Evolutionary conservation across 768 basidiomycete genomes (phyloP).

Genomic region (Suillus ampliporus): DNA sequence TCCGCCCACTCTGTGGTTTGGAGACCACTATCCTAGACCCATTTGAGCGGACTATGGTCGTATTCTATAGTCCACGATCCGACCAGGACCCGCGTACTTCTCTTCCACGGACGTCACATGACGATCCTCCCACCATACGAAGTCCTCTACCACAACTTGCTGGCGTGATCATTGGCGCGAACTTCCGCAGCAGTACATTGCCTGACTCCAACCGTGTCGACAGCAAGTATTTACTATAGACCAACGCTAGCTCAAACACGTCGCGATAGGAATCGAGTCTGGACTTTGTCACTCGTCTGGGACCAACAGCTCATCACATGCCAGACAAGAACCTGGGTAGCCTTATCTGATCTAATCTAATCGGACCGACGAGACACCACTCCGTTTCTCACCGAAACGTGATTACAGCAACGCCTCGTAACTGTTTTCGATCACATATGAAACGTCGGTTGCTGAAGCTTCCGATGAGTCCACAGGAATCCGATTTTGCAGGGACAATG

Average conservation of each 20-base stretch:
- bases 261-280: neutral
- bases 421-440: slow-evolving; percentile 2
- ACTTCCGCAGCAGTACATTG: neutral
- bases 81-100: neutral
- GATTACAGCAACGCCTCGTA: neutral
- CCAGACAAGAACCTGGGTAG: neutral
- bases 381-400: neutral
- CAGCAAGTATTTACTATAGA: neutral
- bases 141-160: no score
- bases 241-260: neutral
- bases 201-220: neutral
- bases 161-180: neutral
- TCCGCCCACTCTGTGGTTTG: no score
- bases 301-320: neutral
- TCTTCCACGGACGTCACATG: neutral
- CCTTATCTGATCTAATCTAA: slow-evolving; percentile 5
- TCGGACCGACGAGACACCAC: neutral
- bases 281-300: neutral
- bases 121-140: neutral
- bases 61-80: neutral
- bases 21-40: neutral
- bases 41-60: no score
- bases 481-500: neutral
- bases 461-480: neutral
- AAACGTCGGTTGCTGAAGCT: neutral